phyloP scores from a whole-genome alignment of 1,139 yeast species.

The Blastobotrys ciferrii region DNA sequence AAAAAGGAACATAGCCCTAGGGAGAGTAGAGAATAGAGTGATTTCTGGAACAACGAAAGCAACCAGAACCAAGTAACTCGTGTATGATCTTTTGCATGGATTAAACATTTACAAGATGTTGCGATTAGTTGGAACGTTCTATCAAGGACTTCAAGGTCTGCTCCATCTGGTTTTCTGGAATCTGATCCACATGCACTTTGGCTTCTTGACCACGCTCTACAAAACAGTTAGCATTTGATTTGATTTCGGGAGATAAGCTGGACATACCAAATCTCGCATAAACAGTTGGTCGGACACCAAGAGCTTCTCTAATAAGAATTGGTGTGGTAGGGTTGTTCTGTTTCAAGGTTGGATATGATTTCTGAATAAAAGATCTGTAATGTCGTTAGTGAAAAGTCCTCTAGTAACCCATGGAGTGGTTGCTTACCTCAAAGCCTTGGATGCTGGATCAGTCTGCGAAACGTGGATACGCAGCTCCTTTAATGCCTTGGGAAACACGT shows the following conservation, averaged over 20 bases:
- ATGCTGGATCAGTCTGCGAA: slow-evolving; percentile 71
- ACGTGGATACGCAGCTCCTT: slow-evolving; percentile 78
- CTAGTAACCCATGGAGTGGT: no score
- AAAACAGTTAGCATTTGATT: slow-evolving; percentile 4
- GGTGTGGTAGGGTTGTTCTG: slow-evolving; percentile 58
- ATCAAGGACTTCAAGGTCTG: slow-evolving; percentile 24
- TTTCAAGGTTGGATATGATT: slow-evolving; percentile 62
- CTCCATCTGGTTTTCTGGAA: slow-evolving; percentile 24
- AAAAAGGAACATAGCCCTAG: no score
- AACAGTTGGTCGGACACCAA: slow-evolving; percentile 67
- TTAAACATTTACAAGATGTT: background rate
- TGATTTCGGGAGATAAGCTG: background rate
- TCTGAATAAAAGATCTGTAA: slow-evolving; percentile 53
- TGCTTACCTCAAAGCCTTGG: slow-evolving; percentile 55
- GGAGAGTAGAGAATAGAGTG: no score
- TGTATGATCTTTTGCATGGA: background rate
- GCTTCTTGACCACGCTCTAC: slow-evolving; percentile 36
- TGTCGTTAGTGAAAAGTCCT: slow-evolving; percentile 10
- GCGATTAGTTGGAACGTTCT: slow-evolving; percentile 14
- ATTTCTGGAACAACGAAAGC: no score
- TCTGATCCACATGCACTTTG: slow-evolving; percentile 34
- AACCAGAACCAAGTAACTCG: no score
- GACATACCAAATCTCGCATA: slow-evolving; percentile 60
- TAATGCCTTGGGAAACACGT: slow-evolving; percentile 60
- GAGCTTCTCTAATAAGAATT: slow-evolving; percentile 71